Percentiles rank a stretch among this genome's conserved stretches.
phyloP scores from a whole-genome alignment of 768 basidiomycete genomes.

The Mycena vulgaris region DNA sequence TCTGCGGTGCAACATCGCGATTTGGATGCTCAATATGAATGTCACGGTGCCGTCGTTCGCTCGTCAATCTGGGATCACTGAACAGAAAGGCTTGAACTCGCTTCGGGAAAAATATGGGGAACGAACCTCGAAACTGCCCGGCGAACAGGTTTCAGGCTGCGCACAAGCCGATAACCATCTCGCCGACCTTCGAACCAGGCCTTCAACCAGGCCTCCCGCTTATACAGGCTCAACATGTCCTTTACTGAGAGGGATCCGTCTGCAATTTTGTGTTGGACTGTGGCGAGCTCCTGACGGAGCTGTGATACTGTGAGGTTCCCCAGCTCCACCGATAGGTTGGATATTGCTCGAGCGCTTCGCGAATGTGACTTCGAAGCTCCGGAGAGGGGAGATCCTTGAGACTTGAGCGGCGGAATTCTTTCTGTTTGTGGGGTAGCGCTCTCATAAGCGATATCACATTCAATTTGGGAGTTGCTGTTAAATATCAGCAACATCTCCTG shows the following conservation, averaged over 20 bases:
- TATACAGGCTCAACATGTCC: neutral
- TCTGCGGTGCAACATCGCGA: neutral
- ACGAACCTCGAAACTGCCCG: neutral
- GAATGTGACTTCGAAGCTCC: neutral
- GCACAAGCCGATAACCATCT: too few relatives aligned
- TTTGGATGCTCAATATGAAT: too few relatives aligned
- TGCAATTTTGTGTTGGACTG: neutral
- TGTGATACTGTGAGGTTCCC: neutral
- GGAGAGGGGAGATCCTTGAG: neutral
- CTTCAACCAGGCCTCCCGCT: neutral
- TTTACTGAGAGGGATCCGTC: neutral
- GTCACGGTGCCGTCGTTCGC: neutral
- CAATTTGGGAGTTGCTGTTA: too few relatives aligned
- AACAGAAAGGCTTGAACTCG: too few relatives aligned
- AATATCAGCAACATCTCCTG: too few relatives aligned
- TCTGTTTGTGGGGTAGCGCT: too few relatives aligned
- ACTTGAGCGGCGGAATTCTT: neutral
- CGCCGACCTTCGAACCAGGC: neutral
- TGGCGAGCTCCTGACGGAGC: neutral
- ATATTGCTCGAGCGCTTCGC: slow-evolving; percentile 2
- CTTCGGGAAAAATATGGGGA: neutral
- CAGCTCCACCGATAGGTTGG: slow-evolving; percentile 3
- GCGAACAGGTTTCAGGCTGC: neutral
- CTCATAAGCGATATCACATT: too few relatives aligned
- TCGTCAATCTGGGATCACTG: neutral